These are phyloP conservation scores for Rubia yunnanensis DNA, from an alignment of 257 asterid species.

Conservation along the genomic window DNA sequence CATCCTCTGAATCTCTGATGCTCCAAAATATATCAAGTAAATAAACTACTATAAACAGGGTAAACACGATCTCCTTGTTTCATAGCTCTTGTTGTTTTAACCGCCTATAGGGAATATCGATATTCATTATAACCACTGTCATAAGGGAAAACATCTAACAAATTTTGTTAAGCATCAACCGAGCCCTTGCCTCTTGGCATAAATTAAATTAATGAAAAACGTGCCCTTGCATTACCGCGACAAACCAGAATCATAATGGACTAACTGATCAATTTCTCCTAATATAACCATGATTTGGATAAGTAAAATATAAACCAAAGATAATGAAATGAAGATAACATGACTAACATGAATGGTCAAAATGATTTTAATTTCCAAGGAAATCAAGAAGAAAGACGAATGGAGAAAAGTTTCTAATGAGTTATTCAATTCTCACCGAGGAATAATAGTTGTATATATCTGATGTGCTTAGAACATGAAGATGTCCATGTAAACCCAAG, in stretches of 20 bases:
- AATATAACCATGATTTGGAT: no score
- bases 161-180: neutral
- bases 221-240: neutral
- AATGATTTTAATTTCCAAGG: neutral
- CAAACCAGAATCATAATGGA: neutral
- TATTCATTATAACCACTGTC: neutral
- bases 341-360: neutral
- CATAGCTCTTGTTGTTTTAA: neutral
- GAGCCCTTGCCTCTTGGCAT: neutral
- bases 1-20: no score
- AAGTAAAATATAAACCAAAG: neutral
- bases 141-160: neutral
- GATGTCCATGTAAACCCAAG: conserved; percentile 97
- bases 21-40: no score
- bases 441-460: conserved; percentile 84
- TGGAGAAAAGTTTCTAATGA: conserved; percentile 3
- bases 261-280: no score
- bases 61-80: neutral
- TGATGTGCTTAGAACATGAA: conserved; percentile 57
- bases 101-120: neutral
- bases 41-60: no score
- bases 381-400: neutral
- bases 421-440: conserved; percentile 38
- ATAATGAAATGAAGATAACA: neutral
- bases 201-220: neutral